Conservation (phyloP, 106 monocot species). For the Dendrobium huoshanense region DNA sequence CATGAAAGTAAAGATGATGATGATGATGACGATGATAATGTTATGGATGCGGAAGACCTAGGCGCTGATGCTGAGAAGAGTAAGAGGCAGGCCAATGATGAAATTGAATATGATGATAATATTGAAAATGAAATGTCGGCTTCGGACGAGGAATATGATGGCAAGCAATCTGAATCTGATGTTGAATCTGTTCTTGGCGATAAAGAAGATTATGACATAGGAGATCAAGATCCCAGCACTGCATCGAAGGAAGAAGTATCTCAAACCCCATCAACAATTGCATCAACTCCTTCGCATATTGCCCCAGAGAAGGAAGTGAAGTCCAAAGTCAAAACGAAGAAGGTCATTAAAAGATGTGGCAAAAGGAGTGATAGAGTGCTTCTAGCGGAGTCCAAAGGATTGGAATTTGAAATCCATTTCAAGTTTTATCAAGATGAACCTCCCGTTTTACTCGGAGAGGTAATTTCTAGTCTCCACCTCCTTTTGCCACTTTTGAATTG, state of each 20-base stretch:
- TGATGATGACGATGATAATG: constrained; percentile 23
- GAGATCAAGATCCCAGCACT: constrained; percentile 8
- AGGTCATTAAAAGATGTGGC: constrained; percentile 4
- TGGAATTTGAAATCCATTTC: constrained; percentile 60
- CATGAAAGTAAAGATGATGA: constrained; percentile 27
- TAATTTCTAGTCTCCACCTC: constrained; percentile 15
- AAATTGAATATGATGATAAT: constrained; percentile 93
- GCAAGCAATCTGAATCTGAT: constrained; percentile 34
- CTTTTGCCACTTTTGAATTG: not conserved
- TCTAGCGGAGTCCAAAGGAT: constrained; percentile 20
- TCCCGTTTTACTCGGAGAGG: constrained; percentile 75
- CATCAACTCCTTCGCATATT: not conserved
- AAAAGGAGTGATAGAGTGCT: constrained; percentile 30
- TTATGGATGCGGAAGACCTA: constrained; percentile 31
- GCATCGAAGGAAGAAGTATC: constrained; percentile 12
- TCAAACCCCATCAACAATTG: constrained; percentile 19
- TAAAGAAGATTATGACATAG: constrained; percentile 34
- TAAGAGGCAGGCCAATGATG: constrained; percentile 63
- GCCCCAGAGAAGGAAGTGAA: constrained; percentile 4
- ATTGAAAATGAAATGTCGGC: constrained; percentile 22
- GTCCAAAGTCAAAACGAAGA: constrained; percentile 6
- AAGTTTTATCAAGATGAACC: constrained; percentile 33
- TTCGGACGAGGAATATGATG: constrained; percentile 32
- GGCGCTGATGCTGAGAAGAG: constrained; percentile 83
- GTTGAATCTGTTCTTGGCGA: constrained; percentile 43